Evolutionary conservation across 331 rosid genomes (phyloP), one percentile per base, ranked within the genome.

Genomic region (Prunus yedoensis): DNA sequence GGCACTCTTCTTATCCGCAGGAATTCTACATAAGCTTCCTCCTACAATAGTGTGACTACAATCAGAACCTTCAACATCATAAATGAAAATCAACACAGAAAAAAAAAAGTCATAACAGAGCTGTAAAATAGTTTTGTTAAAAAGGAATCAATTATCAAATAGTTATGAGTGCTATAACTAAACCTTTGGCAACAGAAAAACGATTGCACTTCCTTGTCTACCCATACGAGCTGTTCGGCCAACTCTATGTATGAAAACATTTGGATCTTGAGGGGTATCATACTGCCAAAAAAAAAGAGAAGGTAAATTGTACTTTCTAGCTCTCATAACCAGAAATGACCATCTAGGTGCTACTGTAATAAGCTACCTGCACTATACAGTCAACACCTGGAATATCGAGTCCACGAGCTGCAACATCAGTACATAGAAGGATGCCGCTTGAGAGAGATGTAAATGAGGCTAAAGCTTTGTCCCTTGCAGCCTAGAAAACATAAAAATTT

Each of bases 401-500:
- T 78, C 99, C 97, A 25, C 92, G 96, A 3, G 97, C 97, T 27
- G 99, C 97, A 87, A 94, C 96, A 87, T 94, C 99, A n/a, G 99
- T 95, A 76, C 99, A 95, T 51, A 90, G 83, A 84, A 95, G 99
- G 77, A 92, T 8, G 20, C 97, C 97, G 87, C 79, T 87, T 66
- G 96, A 76, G 74, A 92, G 97, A 52, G 96, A 88, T 81, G 89
- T 91, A 81, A 95, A 92, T 43, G 90, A 85, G 68, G 96, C 89
- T 66, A 95, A 78, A 66, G 97, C 97, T 83, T 88, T 90, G 87
- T 90, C 96, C 91, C 97, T 92, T 76, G 84, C 89, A 66, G 79
- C 67, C 97, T 94, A 79, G 41, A 77, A 63, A 73, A 72, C 43
- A 77, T 23, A 75, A 77, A 49, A 60, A 28, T 63, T 52, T n/a